Conservation (phyloP, 73 alveolate species). For the Blepharisma japonicum region DNA sequence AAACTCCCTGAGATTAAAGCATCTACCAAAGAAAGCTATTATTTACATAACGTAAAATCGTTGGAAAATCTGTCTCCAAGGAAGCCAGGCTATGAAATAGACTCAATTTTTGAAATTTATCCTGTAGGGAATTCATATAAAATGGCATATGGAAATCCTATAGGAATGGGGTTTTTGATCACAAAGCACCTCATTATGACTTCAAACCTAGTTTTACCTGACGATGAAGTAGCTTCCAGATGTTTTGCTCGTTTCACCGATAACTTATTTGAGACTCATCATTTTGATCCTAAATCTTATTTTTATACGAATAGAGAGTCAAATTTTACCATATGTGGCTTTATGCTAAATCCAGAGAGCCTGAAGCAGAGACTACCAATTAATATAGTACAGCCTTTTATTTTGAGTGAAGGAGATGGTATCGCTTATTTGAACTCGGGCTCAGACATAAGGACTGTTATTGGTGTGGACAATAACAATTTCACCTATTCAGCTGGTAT, state of each 20-base stretch:
- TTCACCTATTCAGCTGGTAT: background rate
- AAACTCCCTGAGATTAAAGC: too few relatives aligned
- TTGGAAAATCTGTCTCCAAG: background rate
- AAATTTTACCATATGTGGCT: background rate
- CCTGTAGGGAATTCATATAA: background rate
- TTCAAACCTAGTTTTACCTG: background rate
- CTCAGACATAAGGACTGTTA: background rate
- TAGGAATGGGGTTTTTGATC: slow-evolving; percentile 3
- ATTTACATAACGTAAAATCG: background rate
- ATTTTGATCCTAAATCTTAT: background rate
- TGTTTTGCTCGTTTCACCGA: background rate
- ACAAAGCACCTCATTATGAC: background rate
- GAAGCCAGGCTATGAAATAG: background rate
- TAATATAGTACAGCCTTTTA: background rate
- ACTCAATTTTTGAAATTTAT: background rate
- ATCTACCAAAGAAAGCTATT: too few relatives aligned
- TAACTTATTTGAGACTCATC: background rate
- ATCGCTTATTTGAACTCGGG: slow-evolving; percentile 3
- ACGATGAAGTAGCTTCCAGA: background rate
- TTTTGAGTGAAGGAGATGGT: background rate
- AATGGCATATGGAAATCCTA: background rate
- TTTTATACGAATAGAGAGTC: slow-evolving; percentile 3
- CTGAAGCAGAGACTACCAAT: background rate
- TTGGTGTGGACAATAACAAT: background rate
- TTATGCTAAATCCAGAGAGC: background rate